These are phyloP conservation scores for Saccharomycopsis hybrid DNA, from an alignment of 1,139 yeast species.

Conservation along the genomic window DNA sequence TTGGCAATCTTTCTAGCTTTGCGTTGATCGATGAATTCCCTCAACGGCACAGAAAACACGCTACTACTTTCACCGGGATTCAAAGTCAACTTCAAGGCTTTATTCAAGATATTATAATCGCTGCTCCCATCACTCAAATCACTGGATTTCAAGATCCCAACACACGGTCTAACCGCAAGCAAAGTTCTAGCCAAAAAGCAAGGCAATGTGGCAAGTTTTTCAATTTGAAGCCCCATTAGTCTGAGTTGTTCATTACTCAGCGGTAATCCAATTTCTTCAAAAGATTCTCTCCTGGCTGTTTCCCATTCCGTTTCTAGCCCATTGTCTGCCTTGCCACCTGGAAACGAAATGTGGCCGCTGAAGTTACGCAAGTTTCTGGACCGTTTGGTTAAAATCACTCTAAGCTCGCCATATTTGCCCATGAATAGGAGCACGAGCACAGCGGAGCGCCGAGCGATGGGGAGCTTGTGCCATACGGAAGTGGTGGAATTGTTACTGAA, in stretches of 20 bases:
- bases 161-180: slow-evolving; percentile 75
- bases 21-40: slow-evolving; percentile 43
- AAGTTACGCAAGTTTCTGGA: slow-evolving; percentile 62
- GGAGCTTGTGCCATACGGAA: slow-evolving; percentile 19
- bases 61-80: slow-evolving; percentile 72
- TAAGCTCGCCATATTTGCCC: slow-evolving; percentile 64
- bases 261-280: slow-evolving; percentile 78
- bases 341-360: slow-evolving; percentile 84
- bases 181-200: slow-evolving; percentile 74
- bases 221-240: slow-evolving; percentile 48
- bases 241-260: slow-evolving; percentile 39
- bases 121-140: slow-evolving; percentile 26
- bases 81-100: slow-evolving; percentile 35
- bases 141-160: slow-evolving; percentile 51
- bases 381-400: slow-evolving; percentile 73
- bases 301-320: slow-evolving; percentile 61
- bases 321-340: slow-evolving; percentile 81
- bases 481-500: slow-evolving; percentile 11
- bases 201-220: slow-evolving; percentile 57
- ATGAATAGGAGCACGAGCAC: slow-evolving; percentile 68
- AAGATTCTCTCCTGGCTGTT: slow-evolving; percentile 75
- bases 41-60: slow-evolving; percentile 61
- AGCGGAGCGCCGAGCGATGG: slow-evolving; percentile 51
- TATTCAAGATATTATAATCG: slow-evolving; percentile 25
- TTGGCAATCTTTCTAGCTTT: slow-evolving; percentile 29